Percentiles rank a stretch among this genome's conserved stretches.
phyloP scores from a whole-genome alignment of 2,329 filamentous ascomycete species.

The Akanthomyces dipterigenus region DNA sequence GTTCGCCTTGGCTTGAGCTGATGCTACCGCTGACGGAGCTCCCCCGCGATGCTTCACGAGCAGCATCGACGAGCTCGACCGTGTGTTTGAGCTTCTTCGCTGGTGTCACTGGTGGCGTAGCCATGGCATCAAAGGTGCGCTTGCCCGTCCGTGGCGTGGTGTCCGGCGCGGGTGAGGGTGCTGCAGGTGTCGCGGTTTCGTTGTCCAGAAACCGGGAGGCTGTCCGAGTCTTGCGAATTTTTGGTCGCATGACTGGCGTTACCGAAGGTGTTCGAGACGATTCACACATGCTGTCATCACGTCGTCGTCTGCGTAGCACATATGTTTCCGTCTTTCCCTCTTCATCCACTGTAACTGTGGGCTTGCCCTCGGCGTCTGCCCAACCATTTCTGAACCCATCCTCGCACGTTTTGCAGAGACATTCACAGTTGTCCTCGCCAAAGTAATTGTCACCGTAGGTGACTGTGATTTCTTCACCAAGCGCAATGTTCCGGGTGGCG shows the following conservation, averaged over 20 bases:
- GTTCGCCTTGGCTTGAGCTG: conserved; percentile 22
- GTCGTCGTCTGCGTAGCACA: conserved; percentile 46
- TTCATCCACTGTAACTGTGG: conserved; percentile 45
- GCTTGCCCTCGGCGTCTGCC: conserved; percentile 46
- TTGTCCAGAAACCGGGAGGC: conserved; percentile 25
- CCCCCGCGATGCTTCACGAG: conserved; percentile 28
- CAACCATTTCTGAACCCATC: conserved; percentile 71
- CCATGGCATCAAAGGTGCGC: conserved; percentile 36
- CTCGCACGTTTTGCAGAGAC: conserved; percentile 85
- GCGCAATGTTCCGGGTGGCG: conserved; percentile 70
- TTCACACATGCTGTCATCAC: conserved; percentile 42
- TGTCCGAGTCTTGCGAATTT: conserved; percentile 35
- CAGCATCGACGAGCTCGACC: conserved; percentile 21
- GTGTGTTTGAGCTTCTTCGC: conserved; percentile 40
- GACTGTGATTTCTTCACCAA: conserved; percentile 93
- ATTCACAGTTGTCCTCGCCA: conserved; percentile 90
- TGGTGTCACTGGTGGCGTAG: conserved; percentile 50
- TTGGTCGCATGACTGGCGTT: conserved; percentile 48
- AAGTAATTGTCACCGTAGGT: conserved; percentile 96
- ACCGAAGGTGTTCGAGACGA: conserved; percentile 52
- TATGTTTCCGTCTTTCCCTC: conserved; percentile 41
- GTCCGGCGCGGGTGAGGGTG: conserved; percentile 22
- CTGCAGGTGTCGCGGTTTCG: conserved; percentile 19
- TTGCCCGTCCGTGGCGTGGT: conserved; percentile 28
- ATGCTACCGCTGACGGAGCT: conserved; percentile 29